A percentile compares a stretch with the other conserved stretches of the same genome.
phyloP scores from a whole-genome alignment of 345 rosid species.

The Ceriops tagal region DNA sequence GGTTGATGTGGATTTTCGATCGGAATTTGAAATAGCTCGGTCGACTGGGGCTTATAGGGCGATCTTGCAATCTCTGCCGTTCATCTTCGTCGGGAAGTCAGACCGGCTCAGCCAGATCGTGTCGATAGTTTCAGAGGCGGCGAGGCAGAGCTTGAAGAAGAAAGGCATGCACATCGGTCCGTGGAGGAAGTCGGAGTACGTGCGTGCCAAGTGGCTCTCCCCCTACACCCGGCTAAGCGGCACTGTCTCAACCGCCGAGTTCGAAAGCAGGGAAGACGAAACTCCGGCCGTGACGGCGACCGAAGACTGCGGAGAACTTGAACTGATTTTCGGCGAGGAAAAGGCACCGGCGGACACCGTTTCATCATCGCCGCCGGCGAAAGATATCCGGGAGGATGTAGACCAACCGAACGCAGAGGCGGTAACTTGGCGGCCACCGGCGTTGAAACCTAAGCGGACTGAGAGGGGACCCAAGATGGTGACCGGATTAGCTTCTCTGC shows the following conservation, averaged over 20 bases:
- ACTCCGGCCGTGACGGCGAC: neutral
- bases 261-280: conserved; percentile 14
- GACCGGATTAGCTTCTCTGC: conserved; percentile 87
- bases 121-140: conserved; percentile 58
- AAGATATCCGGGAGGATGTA: conserved; percentile 8
- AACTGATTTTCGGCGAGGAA: conserved; percentile 60
- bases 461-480: conserved; percentile 66
- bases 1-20: conserved; percentile 74
- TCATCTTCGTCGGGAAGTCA: conserved; percentile 64
- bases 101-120: conserved; percentile 73
- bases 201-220: conserved; percentile 84
- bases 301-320: conserved; percentile 43
- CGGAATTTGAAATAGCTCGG: conserved; percentile 86
- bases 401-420: conserved; percentile 1
- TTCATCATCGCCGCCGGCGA: conserved; percentile 6
- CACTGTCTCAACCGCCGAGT: conserved; percentile 1
- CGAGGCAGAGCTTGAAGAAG: conserved; percentile 80
- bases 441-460: conserved; percentile 48
- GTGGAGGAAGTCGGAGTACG: conserved; percentile 83
- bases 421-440: conserved; percentile 56
- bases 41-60: conserved; percentile 71
- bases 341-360: conserved; percentile 9
- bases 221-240: conserved; percentile 26
- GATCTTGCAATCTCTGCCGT: conserved; percentile 62
- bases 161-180: conserved; percentile 85